phyloP scores from a whole-genome alignment of 2,329 filamentous ascomycete species.

The Trichoderma endophyticum region DNA sequence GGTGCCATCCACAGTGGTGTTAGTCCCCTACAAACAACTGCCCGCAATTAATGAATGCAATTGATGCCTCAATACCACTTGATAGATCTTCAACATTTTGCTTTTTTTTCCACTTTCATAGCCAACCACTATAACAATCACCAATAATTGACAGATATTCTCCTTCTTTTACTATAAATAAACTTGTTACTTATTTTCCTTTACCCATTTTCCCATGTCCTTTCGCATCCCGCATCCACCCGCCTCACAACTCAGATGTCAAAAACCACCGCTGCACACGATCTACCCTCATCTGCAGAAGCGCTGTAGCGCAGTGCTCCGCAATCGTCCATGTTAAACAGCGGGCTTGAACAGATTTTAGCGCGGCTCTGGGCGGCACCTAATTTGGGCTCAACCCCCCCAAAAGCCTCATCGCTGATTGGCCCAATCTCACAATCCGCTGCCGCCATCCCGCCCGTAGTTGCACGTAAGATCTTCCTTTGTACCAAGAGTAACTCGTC shows the following conservation, averaged over 20 bases:
- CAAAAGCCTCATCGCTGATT: constrained; percentile 12
- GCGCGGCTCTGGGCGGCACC: constrained; percentile 18
- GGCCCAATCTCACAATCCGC: constrained; percentile 11
- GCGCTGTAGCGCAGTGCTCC: constrained; percentile 11
- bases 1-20: background rate
- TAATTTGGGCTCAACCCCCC: constrained; percentile 9
- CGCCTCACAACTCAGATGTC: background rate
- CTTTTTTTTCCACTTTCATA: background rate
- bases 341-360: background rate
- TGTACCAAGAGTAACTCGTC: background rate
- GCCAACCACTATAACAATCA: background rate
- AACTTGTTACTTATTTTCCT: background rate
- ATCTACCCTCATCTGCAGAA: constrained; percentile 5
- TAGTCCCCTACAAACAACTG: background rate
- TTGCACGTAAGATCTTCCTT: constrained; percentile 18
- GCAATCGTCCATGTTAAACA: background rate
- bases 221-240: background rate
- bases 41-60: background rate
- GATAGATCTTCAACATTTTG: background rate
- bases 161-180: background rate
- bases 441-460: constrained; percentile 19
- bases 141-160: background rate
- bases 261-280: background rate
- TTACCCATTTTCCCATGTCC: background rate
- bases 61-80: background rate